These are phyloP conservation scores for Xylaria cubensis DNA, from an alignment of 495 filamentous ascomycete genomes.

Conservation along the genomic window DNA sequence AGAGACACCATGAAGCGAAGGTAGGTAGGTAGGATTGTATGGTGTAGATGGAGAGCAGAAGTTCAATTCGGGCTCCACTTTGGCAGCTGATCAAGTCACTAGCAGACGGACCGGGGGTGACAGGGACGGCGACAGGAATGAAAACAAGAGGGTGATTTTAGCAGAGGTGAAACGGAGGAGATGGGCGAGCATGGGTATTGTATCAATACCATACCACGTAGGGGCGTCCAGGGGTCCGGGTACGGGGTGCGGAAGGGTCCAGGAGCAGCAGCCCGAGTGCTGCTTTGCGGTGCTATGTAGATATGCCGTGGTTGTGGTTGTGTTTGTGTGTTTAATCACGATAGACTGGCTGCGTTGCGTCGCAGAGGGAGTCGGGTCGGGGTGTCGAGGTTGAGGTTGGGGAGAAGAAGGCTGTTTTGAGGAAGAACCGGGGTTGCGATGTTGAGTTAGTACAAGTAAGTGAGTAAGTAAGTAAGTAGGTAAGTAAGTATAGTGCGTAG, in stretches of 20 bases:
- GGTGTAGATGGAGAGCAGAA: neutral
- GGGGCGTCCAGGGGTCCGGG: conserved; percentile 15
- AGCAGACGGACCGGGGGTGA: conserved; percentile 20
- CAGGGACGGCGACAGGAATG: conserved; percentile 6
- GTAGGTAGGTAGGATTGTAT: neutral
- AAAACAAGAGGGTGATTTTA: conserved; percentile 14
- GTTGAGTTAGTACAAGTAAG: neutral
- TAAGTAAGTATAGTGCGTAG: neutral
- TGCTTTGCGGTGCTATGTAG: neutral
- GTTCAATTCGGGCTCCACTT: conserved; percentile 20
- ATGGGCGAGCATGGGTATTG: conserved; percentile 29
- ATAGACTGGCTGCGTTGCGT: neutral
- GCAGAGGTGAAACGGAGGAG: conserved; percentile 21
- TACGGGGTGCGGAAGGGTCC: neutral
- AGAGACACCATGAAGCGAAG: conserved; percentile 18
- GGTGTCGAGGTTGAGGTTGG: neutral
- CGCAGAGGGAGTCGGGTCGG: neutral
- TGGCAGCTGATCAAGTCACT: conserved; percentile 26
- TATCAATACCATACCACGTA: conserved; percentile 28
- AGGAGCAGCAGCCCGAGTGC: conserved; percentile 3
- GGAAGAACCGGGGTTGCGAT: conserved; percentile 1
- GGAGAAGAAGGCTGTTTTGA: neutral
- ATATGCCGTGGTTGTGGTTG: neutral
- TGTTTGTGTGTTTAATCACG: neutral
- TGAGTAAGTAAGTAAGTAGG: neutral